Base-by-base conservation (phyloP, 257 asterid species). In the Osmanthus fragrans region DNA sequence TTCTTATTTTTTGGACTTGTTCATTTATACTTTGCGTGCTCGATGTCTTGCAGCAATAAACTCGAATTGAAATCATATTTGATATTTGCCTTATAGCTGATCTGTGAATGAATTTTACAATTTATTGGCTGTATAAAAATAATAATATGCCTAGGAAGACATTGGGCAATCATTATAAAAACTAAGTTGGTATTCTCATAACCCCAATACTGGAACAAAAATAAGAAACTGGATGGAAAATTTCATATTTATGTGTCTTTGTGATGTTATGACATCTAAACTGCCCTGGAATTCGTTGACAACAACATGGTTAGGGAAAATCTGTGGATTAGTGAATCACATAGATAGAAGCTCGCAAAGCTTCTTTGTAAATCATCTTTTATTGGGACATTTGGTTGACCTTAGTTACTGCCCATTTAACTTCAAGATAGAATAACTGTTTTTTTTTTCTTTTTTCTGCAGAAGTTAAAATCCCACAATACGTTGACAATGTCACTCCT, bases 401-500 rank as follows among this genome's bases (percentile, higher is more conserved):
- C 23, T 51, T 18, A 77, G 33, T 29, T 47, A 60, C 11, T 47
- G 37, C 19, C 23, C 40, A 56, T 58, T 32, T 25, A 15, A 13
- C 51, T 65, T 42, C 39, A 54, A 42, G 70, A 75, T 80, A 64
- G 67, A 51, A 67, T 63, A 58, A 74, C 21, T 86, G 42, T 37
- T 79, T 16, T 39, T 39, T 30, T 39, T 39, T 7, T 8, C 12
- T 49, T 80, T 72, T 80, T 37, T 42, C 27, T 84, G 85, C 86
- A 93, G 98, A 92, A 84, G 72, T 94, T 77, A 86, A 94, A 83
- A 84, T 94, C 82, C 97, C 98, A 13, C 85, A 89, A 84, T 92
- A 89, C 79, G 98, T 87, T 73, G 98, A 94, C 87, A 90, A 81
- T 47, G 98, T 92, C 81, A 92, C 96, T 75, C 97, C 97, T 63